Conservation (phyloP, 257 asterid species). For the Przewalskia tangutica region DNA sequence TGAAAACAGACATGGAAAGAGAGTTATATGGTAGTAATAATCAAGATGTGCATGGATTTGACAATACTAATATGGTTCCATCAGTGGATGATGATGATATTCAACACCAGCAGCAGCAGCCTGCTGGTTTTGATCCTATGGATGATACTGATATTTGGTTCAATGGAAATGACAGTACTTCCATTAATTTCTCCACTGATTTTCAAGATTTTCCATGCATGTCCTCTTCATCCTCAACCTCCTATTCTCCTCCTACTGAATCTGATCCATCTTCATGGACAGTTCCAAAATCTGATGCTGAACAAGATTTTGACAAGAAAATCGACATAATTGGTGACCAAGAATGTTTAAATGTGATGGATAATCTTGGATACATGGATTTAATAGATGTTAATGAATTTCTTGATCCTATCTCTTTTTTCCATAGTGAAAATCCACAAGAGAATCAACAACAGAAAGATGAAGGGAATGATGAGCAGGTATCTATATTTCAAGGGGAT, state of each 20-base stretch:
- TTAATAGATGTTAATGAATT: constrained; percentile 46
- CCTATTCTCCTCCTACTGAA: constrained; percentile 26
- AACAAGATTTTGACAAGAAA: constrained; percentile 7
- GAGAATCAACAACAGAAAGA: constrained; percentile 11
- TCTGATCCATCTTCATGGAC: constrained; percentile 31
- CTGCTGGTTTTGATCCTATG: constrained; percentile 20
- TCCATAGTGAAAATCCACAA: constrained; percentile 30
- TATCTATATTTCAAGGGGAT: constrained; percentile 41
- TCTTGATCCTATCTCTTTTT: constrained; percentile 61
- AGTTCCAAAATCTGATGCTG: constrained; percentile 21
- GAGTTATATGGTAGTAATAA: not conserved
- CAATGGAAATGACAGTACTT: constrained; percentile 19
- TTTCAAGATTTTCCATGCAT: constrained; percentile 68
- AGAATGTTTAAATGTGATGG: constrained; percentile 50
- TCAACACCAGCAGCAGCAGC: not conserved
- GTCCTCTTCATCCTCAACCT: constrained; percentile 22
- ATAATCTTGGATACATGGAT: constrained; percentile 63
- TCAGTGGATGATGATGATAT: not conserved
- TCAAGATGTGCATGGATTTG: constrained; percentile 13
- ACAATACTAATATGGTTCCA: not conserved
- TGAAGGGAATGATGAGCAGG: constrained; percentile 12
- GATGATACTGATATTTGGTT: constrained; percentile 47
- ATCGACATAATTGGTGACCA: constrained; percentile 13
- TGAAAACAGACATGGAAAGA: not conserved
- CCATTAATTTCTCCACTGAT: constrained; percentile 42